Evolutionary conservation across 2,329 filamentous ascomycete species (phyloP), one percentile per base, ranked within the genome.

Genomic region (Anthostomella pinea): DNA sequence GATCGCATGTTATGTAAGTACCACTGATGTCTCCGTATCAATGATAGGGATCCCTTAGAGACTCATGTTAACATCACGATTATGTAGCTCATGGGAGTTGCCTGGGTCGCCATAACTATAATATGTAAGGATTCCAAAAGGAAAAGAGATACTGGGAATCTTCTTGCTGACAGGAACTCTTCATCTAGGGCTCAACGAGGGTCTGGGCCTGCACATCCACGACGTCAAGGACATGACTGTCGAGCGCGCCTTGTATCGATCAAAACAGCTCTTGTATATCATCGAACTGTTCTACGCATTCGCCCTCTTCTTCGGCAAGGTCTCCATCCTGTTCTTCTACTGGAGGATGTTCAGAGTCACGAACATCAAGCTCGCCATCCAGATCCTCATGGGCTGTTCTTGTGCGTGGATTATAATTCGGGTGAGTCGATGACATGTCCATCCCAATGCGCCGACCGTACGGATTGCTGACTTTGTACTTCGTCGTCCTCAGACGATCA

Each of bases 291-390:
- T 51, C 23, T 59, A 59, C 23, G 46, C 36, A 19, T 56, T 54
- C 18, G 51, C 54, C 7, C 49, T 60, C 7, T 52, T 47, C 9
- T 54, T 55, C 31, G 48, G 46, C 9, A 60, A 60, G 33, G 46
- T 57, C 24, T 53, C 57, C 10, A 44, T 60, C 6, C 45, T 60
- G 7, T 45, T 38, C 17, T 54, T 60, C 19, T 60, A 60, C 41
- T 56, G 51, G 48, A 50, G 57, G 2, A 32, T 60, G 13, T 60
- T 60, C 38, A 42, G 48, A n/a, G 47, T 51, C 13, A 48, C 56
- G 8, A 46, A 46, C 3, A 56, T 59, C 14, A 50, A 51, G 13
- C 38, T 54, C 10, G 51, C 57, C 8, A 58, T 60, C 3, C 41
- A 49, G n/a, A 33, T 56, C 4, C 46, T 61, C 3, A 45, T 54